phyloP scores from a whole-genome alignment of 139 green algal species.

The Tetradesmus lagerheimii region DNA sequence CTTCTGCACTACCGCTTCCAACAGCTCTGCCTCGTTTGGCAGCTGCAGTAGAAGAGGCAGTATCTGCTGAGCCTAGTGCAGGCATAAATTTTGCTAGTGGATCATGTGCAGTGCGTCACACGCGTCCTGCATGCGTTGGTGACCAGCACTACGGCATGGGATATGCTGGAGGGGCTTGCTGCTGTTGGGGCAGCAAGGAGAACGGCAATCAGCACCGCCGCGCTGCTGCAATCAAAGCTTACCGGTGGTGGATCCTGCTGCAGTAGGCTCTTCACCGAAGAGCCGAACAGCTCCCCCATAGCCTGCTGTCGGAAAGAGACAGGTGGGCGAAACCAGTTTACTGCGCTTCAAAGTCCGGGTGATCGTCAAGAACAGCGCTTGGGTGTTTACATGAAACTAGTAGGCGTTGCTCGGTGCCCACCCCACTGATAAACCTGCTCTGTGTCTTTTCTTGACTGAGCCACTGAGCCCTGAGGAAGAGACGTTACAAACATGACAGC shows the following conservation, averaged over 20 bases:
- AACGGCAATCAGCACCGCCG: background rate
- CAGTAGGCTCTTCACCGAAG: background rate
- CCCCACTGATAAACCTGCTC: too few relatives aligned
- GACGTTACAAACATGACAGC: background rate
- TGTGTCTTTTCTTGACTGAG: too few relatives aligned
- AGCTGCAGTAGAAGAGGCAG: background rate
- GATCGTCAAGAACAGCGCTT: too few relatives aligned
- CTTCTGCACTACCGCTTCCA: conserved; percentile 45
- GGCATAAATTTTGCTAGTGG: background rate
- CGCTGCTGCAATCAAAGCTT: background rate
- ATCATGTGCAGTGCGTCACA: background rate
- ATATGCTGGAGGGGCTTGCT: background rate
- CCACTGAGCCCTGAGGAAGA: background rate
- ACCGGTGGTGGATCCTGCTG: conserved; percentile 35
- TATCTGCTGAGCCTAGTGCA: background rate
- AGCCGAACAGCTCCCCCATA: conserved; percentile 29
- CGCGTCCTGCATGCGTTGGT: too few relatives aligned
- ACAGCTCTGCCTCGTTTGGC: background rate
- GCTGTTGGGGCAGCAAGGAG: background rate
- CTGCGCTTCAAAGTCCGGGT: background rate
- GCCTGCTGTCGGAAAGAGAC: background rate
- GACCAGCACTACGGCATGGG: too few relatives aligned
- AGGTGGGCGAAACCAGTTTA: background rate
- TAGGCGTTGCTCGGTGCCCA: too few relatives aligned
- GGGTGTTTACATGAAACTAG: too few relatives aligned